Evolutionary conservation across 2,329 filamentous ascomycete genomes (phyloP), one percentile per base, ranked within the genome.

Genomic region (Ceratocystis cacaofunesta): DNA sequence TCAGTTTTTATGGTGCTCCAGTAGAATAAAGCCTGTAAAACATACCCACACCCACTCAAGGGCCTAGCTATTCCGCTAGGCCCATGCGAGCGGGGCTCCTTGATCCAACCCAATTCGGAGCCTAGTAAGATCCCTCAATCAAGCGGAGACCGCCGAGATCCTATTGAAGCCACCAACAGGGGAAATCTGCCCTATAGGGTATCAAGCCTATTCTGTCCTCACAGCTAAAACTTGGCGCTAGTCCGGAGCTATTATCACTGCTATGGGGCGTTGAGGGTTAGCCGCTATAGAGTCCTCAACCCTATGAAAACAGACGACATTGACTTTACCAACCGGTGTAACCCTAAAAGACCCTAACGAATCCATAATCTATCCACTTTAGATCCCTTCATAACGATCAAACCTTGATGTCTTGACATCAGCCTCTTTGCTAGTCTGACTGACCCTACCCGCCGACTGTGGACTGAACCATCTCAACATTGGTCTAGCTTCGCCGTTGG

Each of bases 81-180:
- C 15, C 52, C 28, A 58, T 32, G 17, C 32, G 15, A 58, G 52
- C 52, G 52, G 52, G 52, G 52, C 28, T 2, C 5, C 28, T n/a
- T 30, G 12, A 32, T 32, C 12, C 52, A 58, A n/a, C 15, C 52
- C 32, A 58, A 36, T 36, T 58, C 52, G 52, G 52, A 58, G 52
- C 52, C 28, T 58, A 17, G 48, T 7, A 52, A 28, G 48, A 52
- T 52, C 19, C 48, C 25, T 25, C 8, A 15, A 15, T 32, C 32
- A 4, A 58, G 52, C 52, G 52, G 52, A 58, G 28, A 58, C 52
- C 52, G 52, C 52, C 52, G 52, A 58, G 52, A 36, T 58, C 52
- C 52, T 58, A 32, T 17, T 32, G 7, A 32, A 58, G 15, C 28
- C 15, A 58, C 52, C 22, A 58, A 25, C 25, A 58, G 52, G 28